phyloP scores from a whole-genome alignment of 306 rosid genomes.

The Comarum palustre region DNA sequence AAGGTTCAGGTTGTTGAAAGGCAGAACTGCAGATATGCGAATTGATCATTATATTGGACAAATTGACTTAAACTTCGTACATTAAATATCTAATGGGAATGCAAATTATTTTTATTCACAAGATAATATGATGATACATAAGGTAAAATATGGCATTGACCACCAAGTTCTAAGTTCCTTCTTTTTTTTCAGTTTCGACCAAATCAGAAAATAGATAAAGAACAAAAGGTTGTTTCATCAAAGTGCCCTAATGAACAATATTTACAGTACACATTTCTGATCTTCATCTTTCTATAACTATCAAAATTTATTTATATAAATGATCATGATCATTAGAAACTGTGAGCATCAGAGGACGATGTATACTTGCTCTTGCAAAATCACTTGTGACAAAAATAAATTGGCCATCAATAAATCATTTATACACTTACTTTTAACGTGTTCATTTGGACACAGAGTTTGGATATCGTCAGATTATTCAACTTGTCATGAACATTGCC shows the following conservation, averaged over 20 bases:
- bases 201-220: background rate
- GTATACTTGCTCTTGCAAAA: constrained; percentile 6
- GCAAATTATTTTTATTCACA: background rate
- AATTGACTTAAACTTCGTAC: background rate
- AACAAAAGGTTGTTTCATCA: background rate
- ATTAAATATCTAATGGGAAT: background rate
- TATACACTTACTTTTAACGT: constrained; percentile 48
- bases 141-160: background rate
- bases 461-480: constrained; percentile 44
- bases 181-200: background rate
- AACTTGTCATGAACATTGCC: constrained; percentile 37
- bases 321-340: background rate
- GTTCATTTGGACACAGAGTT: constrained; percentile 48
- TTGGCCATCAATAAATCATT: background rate
- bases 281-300: background rate
- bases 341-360: background rate
- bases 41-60: background rate
- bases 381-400: background rate
- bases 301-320: background rate
- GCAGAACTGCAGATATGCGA: background rate
- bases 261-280: background rate
- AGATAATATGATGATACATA: background rate
- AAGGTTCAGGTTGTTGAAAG: background rate
- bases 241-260: background rate
- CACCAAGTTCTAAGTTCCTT: background rate